Conservation (phyloP, 2,329 filamentous ascomycete species). For the Botrytis tulipae region DNA sequence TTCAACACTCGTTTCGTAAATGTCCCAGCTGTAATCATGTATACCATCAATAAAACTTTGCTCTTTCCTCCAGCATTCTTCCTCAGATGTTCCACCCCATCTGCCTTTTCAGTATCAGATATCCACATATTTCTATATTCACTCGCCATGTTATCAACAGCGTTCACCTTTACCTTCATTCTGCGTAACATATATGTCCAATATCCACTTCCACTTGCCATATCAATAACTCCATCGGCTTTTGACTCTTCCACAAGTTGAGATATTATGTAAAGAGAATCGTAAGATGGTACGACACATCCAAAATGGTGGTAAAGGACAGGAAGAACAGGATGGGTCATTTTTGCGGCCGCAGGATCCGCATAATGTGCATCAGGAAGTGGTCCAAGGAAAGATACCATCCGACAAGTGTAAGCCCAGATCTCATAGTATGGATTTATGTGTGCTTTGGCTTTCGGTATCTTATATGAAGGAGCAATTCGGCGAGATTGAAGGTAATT, state of each 20-base stretch:
- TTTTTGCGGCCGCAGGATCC: conserved; percentile 48
- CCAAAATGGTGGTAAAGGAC: conserved; percentile 78
- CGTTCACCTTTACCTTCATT: conserved; percentile 52
- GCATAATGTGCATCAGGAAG: conserved; percentile 50
- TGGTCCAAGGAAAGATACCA: conserved; percentile 59
- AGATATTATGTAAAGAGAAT: conserved; percentile 60
- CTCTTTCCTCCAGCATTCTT: conserved; percentile 50
- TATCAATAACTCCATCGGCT: conserved; percentile 56
- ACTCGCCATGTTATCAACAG: conserved; percentile 67
- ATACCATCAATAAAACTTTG: conserved; percentile 66
- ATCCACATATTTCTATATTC: conserved; percentile 70
- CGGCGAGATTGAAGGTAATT: conserved; percentile 54
- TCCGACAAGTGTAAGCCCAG: conserved; percentile 63
- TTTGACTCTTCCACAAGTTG: conserved; percentile 44
- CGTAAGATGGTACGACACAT: conserved; percentile 67
- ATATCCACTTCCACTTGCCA: conserved; percentile 73
- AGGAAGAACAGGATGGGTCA: conserved; percentile 67
- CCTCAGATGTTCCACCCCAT: conserved; percentile 59
- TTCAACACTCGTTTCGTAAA: conserved; percentile 64
- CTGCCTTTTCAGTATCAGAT: conserved; percentile 59
- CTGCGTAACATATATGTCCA: conserved; percentile 70
- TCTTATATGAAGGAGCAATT: conserved; percentile 46
- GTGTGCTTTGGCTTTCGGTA: conserved; percentile 48
- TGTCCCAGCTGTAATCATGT: conserved; percentile 62
- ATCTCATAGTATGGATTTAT: conserved; percentile 67